Base-by-base conservation (phyloP, 805 yeast species). In the Lipomyces chichibuensis region DNA sequence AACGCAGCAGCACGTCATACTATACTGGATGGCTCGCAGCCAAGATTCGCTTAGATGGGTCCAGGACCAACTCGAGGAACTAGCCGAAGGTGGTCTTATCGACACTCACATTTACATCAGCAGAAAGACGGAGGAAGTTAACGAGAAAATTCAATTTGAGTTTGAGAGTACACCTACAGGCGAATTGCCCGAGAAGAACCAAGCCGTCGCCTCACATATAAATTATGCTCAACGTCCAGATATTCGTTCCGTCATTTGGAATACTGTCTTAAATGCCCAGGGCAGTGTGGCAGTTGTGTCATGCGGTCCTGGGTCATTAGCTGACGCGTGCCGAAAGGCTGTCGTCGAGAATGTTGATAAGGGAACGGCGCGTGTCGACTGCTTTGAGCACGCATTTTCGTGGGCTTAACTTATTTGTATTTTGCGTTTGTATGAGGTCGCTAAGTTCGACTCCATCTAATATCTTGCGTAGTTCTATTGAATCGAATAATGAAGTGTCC, bases 21-120 rank as follows among this genome's bases (percentile, higher is more conserved):
- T 65, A 11, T 65, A 65, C 69, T 67, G 71, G 71, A 60, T 65
- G 65, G 67, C 65, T 32, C 69, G 69, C 37, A 58, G 59, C 8
- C 5, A 49, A 4, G 20, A 37, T 2, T 56, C 69, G 17, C 29
- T 67, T 29, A 55, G 33, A 29, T 65, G 69, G 71, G 63, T 62
- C 43, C 35, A 54, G 46, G 62, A 65, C 52, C 69, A 67, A 37
- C 58, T 67, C 3, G 56, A 46, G 13, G 66, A 67, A 23, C 17
- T 67, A 14, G 43, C 63, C 27, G 60, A 57, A 14, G 57, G 54
- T 7, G 49, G 57, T 4, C 52, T n/a, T 2, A 58, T 67, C 20
- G 70, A 67, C 25, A 46, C 65, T 52, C 20, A 58, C 59, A 39
- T 67, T 27, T 65, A 56, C 32, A 59, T 67, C 43, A 65, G 69